Conservation (phyloP, 768 basidiomycete genomes). For the Auriscalpium vulgare region DNA sequence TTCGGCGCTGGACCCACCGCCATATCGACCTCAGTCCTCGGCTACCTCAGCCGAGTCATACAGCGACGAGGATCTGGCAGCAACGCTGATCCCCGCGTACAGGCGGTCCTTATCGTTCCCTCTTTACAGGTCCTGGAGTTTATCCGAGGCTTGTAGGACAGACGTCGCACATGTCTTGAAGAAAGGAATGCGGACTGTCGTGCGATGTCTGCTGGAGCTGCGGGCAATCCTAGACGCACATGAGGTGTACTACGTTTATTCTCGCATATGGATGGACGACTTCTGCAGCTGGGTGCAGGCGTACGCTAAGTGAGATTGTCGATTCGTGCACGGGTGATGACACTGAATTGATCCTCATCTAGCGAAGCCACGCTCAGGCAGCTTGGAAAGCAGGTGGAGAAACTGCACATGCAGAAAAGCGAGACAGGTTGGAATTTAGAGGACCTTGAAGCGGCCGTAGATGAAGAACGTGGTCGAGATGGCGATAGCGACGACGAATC, state of each 20-base stretch:
- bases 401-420: conserved; percentile 40
- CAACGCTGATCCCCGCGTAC: conserved; percentile 55
- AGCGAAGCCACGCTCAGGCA: conserved; percentile 52
- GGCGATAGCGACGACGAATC: conserved; percentile 61
- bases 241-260: conserved; percentile 84
- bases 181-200: conserved; percentile 52
- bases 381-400: conserved; percentile 37
- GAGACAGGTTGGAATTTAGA: conserved; percentile 66
- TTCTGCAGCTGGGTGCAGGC: conserved; percentile 76
- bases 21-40: conserved; percentile 24
- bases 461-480: conserved; percentile 26
- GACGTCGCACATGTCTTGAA: conserved; percentile 55
- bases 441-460: conserved; percentile 51
- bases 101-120: conserved; percentile 72
- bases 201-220: conserved; percentile 63
- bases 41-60: conserved; percentile 15
- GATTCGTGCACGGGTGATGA: neutral
- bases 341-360: neutral
- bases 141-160: conserved; percentile 58
- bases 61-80: conserved; percentile 37
- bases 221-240: conserved; percentile 73
- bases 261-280: conserved; percentile 81
- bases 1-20: conserved; percentile 72
- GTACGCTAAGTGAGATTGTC: conserved; percentile 52
- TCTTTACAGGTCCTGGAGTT: conserved; percentile 67